Evolutionary conservation across 495 filamentous ascomycete genomes (phyloP), one percentile per base, ranked within the genome.

Genomic region (Darksidea phi): DNA sequence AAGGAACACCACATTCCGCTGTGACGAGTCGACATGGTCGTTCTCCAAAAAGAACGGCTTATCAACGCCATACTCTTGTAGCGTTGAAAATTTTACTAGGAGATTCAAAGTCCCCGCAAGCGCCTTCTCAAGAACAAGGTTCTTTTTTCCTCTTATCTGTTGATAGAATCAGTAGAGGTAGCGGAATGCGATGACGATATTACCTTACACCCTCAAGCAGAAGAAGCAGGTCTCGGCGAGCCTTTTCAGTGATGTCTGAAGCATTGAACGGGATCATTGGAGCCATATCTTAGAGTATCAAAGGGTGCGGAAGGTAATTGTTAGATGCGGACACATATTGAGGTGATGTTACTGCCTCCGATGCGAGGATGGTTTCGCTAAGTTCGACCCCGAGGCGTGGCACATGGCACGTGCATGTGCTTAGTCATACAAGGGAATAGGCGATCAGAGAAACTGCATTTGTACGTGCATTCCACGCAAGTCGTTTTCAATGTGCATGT

Each of bases 111-210:
- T 88, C 37, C 92, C 92, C 64, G 92, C 91, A 66, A 99, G 81
- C 67, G 86, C 82, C 74, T 89, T 88, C 72, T 97, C 92, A 69
- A 97, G 86, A 54, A 97, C 88, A 62, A 99, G 81, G 75, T 96
- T 96, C 80, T 99, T 99, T 85, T 97, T 97, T 57, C 95, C 95
- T 71, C 90, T 87, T 61, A 96, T 88, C 94, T 98, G 70, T 45
- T 67, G 67, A 67, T 8, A 4, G 12, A 47, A 51, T 67, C 42
- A 53, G 43, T 26, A 43, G 0, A 17, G 36, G 47, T 15, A 13
- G 26, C 26, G 49, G 10, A 56, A 48, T 60, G 26, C 49, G 20
- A 53, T 61, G 67, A 69, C 17, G 18, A 45, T 57, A 72, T 76
- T 79, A 79, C 90, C 90, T 86, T 87, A 96, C 91, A 73, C 88